These are phyloP conservation scores for Mollisia scopiformis DNA, from an alignment of 2,329 filamentous ascomycete genomes.

Conservation along the genomic window DNA sequence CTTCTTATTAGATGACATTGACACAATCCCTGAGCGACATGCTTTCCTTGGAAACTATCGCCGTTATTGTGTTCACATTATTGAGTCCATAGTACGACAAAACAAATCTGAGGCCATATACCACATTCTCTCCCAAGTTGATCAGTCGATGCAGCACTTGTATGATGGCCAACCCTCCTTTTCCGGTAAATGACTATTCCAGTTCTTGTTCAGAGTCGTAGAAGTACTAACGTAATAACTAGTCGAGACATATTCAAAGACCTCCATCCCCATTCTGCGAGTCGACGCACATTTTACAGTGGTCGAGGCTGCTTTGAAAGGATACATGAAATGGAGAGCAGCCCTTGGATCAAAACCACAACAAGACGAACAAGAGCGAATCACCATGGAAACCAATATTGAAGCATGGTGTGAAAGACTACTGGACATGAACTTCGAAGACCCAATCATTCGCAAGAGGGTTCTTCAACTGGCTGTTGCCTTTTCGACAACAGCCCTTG, in stretches of 20 bases:
- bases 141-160: conserved; percentile 72
- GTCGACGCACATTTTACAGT: conserved; percentile 90
- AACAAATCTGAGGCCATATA: conserved; percentile 83
- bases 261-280: conserved; percentile 71
- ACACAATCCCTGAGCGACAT: conserved; percentile 91
- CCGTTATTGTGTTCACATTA: conserved; percentile 83
- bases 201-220: conserved; percentile 3
- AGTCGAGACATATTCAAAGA: conserved; percentile 66
- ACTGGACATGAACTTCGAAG: conserved; percentile 74
- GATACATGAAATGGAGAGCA: conserved; percentile 78
- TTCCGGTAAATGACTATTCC: conserved; percentile 51
- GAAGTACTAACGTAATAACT: conserved; percentile 30
- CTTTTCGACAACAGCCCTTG: conserved; percentile 79
- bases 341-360: conserved; percentile 53
- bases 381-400: conserved; percentile 63
- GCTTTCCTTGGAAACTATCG: conserved; percentile 96
- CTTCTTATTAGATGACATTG: conserved; percentile 90
- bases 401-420: conserved; percentile 75
- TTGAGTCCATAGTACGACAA: conserved; percentile 83
- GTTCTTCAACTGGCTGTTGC: conserved; percentile 82
- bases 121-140: conserved; percentile 82
- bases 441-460: conserved; percentile 82
- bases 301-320: conserved; percentile 85
- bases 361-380: conserved; percentile 53
- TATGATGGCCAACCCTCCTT: conserved; percentile 73